Evolutionary conservation across 805 yeast genomes (phyloP).

Genomic region (Barnettozyma sucrosica): DNA sequence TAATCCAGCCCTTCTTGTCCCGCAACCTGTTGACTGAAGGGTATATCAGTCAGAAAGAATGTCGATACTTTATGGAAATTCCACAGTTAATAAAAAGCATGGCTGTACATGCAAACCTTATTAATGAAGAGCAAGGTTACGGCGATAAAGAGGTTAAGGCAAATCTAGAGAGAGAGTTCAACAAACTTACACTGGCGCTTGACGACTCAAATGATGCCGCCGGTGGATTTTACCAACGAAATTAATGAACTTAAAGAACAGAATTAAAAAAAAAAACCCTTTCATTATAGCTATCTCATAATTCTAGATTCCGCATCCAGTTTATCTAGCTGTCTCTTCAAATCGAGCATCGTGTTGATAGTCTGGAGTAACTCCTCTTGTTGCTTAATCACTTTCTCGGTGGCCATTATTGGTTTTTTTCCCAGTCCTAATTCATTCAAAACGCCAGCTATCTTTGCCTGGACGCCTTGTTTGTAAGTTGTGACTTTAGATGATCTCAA

Average conservation of each 20-base stretch:
- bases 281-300: constrained; percentile 24
- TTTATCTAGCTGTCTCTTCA: constrained; percentile 84
- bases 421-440: constrained; percentile 79
- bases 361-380: constrained; percentile 71
- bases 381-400: constrained; percentile 66
- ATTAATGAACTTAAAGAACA: not conserved
- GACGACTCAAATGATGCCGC: constrained; percentile 5
- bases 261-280: not conserved
- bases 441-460: constrained; percentile 51
- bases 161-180: not conserved
- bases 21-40: constrained; percentile 9
- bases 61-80: constrained; percentile 14
- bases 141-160: not conserved
- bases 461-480: constrained; percentile 71
- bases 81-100: constrained; percentile 15
- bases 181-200: constrained; percentile 1
- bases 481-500: constrained; percentile 76
- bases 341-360: constrained; percentile 68
- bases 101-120: constrained; percentile 15
- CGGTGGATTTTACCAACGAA: not conserved
- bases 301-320: constrained; percentile 70
- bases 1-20: constrained; percentile 12
- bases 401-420: constrained; percentile 80
- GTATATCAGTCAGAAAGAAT: constrained; percentile 2
- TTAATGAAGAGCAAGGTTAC: not conserved